Evolutionary conservation across 495 filamentous ascomycete species (phyloP).

Genomic region (Lophium mytilinum): DNA sequence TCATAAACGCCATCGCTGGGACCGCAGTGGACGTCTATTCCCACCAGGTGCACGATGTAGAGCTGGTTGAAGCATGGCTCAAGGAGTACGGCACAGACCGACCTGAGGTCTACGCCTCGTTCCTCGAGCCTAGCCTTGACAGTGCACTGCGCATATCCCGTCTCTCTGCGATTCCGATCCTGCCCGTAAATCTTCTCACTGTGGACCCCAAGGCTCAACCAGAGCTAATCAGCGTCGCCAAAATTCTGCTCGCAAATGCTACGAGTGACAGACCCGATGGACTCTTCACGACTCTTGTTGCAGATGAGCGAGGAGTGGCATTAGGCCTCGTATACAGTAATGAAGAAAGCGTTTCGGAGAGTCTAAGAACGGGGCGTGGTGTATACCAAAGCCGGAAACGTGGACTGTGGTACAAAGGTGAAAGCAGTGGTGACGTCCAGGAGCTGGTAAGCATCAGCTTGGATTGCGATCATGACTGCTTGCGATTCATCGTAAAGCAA

Average conservation of each 20-base stretch:
- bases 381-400: constrained; percentile 95
- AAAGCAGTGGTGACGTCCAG: constrained; percentile 86
- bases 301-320: constrained; percentile 76
- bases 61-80: constrained; percentile 37
- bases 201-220: constrained; percentile 43
- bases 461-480: constrained; percentile 89
- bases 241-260: constrained; percentile 59
- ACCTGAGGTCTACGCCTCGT: constrained; percentile 41
- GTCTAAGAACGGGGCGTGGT: constrained; percentile 75
- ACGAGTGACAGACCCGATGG: constrained; percentile 78
- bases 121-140: constrained; percentile 44
- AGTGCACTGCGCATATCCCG: constrained; percentile 38
- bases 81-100: constrained; percentile 38
- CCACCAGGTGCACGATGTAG: constrained; percentile 38
- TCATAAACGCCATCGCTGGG: constrained; percentile 46
- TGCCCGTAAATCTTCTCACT: constrained; percentile 64
- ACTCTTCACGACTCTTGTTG: constrained; percentile 78
- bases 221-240: constrained; percentile 56
- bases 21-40: constrained; percentile 42
- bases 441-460: constrained; percentile 74
- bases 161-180: constrained; percentile 61
- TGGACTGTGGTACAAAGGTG: constrained; percentile 94
- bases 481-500: constrained; percentile 83
- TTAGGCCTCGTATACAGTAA: constrained; percentile 92
- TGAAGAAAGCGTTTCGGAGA: constrained; percentile 78